phyloP scores from a whole-genome alignment of 345 rosid species.

The Litchi chinensis region DNA sequence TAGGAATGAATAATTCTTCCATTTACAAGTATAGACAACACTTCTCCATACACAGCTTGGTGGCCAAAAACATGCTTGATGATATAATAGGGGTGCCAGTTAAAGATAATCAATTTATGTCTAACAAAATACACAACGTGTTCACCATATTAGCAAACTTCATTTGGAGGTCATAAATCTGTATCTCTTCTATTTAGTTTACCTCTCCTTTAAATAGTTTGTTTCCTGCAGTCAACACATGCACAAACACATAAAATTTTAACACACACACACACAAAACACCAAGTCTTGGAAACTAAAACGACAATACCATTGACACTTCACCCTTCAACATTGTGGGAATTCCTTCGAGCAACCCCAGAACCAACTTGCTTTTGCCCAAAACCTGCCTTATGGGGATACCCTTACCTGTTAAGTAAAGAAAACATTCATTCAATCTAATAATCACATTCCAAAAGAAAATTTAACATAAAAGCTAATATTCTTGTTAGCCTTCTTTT shows the following conservation, averaged over 20 bases:
- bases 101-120: neutral
- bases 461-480: neutral
- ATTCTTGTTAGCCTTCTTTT: neutral
- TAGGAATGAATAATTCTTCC: neutral
- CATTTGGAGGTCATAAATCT: neutral
- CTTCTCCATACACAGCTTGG: neutral
- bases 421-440: conserved; percentile 14
- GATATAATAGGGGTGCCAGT: neutral
- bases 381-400: conserved; percentile 68
- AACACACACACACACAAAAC: neutral
- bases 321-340: conserved; percentile 94
- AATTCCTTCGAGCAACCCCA: conserved; percentile 90
- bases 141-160: neutral
- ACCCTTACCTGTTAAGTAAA: conserved; percentile 66
- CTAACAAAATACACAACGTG: neutral
- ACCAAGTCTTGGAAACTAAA: neutral
- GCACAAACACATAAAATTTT: neutral
- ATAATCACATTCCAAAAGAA: conserved; percentile 2
- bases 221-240: neutral
- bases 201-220: neutral
- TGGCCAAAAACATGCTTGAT: neutral
- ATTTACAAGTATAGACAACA: no score
- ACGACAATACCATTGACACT: conserved; percentile 78
- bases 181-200: neutral
- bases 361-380: conserved; percentile 88